Base-by-base conservation (phyloP, 2,329 filamentous ascomycete species). In the Fusarium domesticum region DNA sequence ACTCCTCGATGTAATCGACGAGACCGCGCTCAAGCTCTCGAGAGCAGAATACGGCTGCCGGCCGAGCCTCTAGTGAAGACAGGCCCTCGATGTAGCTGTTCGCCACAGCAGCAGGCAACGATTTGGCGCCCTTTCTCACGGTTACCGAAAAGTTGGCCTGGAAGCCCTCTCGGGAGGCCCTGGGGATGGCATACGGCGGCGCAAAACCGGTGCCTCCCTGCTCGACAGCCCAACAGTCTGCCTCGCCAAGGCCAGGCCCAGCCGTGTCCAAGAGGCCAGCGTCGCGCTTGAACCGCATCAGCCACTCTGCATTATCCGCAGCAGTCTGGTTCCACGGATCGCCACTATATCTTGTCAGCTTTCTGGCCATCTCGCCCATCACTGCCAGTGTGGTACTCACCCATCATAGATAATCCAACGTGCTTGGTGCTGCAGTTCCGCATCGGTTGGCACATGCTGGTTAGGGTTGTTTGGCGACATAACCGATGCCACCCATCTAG, bases 251-350 rank as follows among this genome's bases (percentile, higher is more conserved):
- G 2, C 77, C 78, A 0, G 78, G 78, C 0, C 78, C 76, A 5
- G 68, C 64, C 8, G 70, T 66, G n/a, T 69, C 62, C 1, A 76
- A 61, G 20, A 84, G 74, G 15, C 78, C 78, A 1, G 68, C 70
- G 37, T 79, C 73, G 10, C 78, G 73, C 62, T 84, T 84, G 67
- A 84, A 83, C 35, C 80, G 73, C 43, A 74, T 70, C 11, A 84
- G 70, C 81, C 81, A 84, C 61, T 84, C 80, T 1, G 70, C 72
- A 51, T 84, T 83, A 56, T 84, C 81, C 20, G 80, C 80, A 1
- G 78, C 77, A 0, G 80, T 84, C 53, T 81, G 76, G 59, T 84
- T 83, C 76, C 79, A 83, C 3, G 78, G 77, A 54, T 83, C 80
- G 44, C 83, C 80, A 44, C 77, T 80, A 15, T 3, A 18, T 6